A percentile compares a stretch with the other conserved stretches of the same genome.
These are phyloP conservation scores for Ophiostoma sp. DNA, from an alignment of 2,329 filamentous ascomycete species.

Conservation along the genomic window DNA sequence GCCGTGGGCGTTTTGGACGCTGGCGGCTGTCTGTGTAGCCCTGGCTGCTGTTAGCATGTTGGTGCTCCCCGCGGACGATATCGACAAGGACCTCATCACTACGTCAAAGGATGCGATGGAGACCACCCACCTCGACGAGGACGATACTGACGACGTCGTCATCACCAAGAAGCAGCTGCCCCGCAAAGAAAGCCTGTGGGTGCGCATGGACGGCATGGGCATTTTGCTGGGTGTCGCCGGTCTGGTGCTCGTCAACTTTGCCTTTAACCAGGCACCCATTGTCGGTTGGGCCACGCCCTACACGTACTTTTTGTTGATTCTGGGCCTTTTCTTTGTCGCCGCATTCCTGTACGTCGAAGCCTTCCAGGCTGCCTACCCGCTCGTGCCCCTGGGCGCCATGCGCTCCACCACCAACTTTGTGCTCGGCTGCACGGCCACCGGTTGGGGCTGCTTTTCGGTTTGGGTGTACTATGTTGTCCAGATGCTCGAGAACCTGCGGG, in stretches of 20 bases:
- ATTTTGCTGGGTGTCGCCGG: slow-evolving; percentile 47
- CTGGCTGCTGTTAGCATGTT: slow-evolving; percentile 31
- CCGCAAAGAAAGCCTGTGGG: slow-evolving; percentile 31
- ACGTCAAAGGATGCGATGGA: not conserved
- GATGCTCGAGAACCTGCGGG: slow-evolving; percentile 40
- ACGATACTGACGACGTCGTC: slow-evolving; percentile 16
- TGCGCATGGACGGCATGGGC: slow-evolving; percentile 33
- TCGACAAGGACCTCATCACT: not conserved
- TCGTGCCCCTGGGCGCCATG: slow-evolving; percentile 54
- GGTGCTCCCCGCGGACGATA: slow-evolving; percentile 31
- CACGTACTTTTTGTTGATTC: slow-evolving; percentile 51
- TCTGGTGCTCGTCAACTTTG: slow-evolving; percentile 57
- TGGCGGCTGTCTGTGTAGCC: slow-evolving; percentile 32
- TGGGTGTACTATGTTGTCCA: slow-evolving; percentile 45
- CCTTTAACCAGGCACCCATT: slow-evolving; percentile 58
- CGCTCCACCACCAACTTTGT: slow-evolving; percentile 50
- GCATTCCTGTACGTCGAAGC: slow-evolving; percentile 54
- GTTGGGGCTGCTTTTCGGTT: slow-evolving; percentile 47
- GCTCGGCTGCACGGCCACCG: slow-evolving; percentile 47
- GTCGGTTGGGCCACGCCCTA: slow-evolving; percentile 55
- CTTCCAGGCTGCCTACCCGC: slow-evolving; percentile 42
- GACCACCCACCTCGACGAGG: slow-evolving; percentile 17
- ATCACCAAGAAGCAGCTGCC: slow-evolving; percentile 16
- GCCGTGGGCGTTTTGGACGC: slow-evolving; percentile 50
- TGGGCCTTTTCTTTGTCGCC: slow-evolving; percentile 51